Conservation (phyloP, 495 filamentous ascomycete genomes). For the Lasiosphaeria ovina region DNA sequence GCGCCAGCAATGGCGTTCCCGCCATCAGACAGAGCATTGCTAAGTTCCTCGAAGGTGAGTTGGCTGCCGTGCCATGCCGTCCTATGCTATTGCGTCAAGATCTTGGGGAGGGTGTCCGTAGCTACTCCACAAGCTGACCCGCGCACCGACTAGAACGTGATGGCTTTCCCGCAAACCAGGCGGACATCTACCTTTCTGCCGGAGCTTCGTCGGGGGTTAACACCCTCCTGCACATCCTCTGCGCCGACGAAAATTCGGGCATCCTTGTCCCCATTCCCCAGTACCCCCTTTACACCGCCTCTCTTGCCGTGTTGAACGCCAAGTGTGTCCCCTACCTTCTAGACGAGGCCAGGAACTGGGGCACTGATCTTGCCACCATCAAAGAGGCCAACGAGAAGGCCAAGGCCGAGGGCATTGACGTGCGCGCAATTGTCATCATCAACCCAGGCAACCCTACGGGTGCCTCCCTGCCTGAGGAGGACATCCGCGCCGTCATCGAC, state of each 20-base stretch:
- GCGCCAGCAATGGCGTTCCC: slow-evolving; percentile 83
- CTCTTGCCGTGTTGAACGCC: slow-evolving; percentile 80
- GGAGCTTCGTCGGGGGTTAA: slow-evolving; percentile 94
- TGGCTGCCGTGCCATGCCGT: background rate
- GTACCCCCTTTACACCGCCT: slow-evolving; percentile 96
- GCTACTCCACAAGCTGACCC: background rate
- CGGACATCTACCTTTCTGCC: slow-evolving; percentile 79
- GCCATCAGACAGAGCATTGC: slow-evolving; percentile 86
- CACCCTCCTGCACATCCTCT: slow-evolving; percentile 87
- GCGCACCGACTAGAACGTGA: slow-evolving; percentile 60
- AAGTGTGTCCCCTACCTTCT: slow-evolving; percentile 88
- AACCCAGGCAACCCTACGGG: slow-evolving; percentile 98
- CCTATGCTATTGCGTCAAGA: background rate
- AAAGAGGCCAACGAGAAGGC: slow-evolving; percentile 67
- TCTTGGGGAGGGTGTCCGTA: background rate
- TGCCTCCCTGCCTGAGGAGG: slow-evolving; percentile 71
- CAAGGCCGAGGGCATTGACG: slow-evolving; percentile 70
- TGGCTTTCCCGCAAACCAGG: slow-evolving; percentile 74
- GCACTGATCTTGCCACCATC: slow-evolving; percentile 78
- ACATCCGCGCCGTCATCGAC: slow-evolving; percentile 77
- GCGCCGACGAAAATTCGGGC: slow-evolving; percentile 72
- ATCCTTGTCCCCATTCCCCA: slow-evolving; percentile 95
- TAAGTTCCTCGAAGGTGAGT: slow-evolving; percentile 79
- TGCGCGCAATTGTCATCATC: slow-evolving; percentile 91
- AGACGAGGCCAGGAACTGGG: slow-evolving; percentile 81